phyloP scores from a whole-genome alignment of 2,329 filamentous ascomycete species.

The Pestalotiopsis sp. region DNA sequence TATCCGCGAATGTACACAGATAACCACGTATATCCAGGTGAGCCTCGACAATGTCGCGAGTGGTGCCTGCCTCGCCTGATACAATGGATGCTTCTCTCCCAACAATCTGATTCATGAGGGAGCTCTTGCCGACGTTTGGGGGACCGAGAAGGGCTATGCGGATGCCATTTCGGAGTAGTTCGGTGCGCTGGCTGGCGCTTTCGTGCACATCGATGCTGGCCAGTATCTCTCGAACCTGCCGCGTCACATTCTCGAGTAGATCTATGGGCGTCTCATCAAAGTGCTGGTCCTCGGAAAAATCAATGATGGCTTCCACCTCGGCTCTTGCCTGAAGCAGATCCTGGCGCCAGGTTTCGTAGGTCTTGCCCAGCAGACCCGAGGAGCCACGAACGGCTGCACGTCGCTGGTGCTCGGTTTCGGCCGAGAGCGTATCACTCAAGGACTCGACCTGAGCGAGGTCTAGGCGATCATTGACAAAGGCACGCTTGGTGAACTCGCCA shows the following conservation, averaged over 20 bases:
- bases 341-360: conserved; percentile 83
- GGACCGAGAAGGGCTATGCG: conserved; percentile 84
- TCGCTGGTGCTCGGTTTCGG: conserved; percentile 90
- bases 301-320: conserved; percentile 92
- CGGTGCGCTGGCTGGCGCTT: conserved; percentile 76
- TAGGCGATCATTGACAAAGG: conserved; percentile 84
- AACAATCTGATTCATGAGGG: conserved; percentile 85
- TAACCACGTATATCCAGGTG: conserved; percentile 88
- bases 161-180: conserved; percentile 84
- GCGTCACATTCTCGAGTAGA: conserved; percentile 70
- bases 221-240: conserved; percentile 64
- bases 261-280: conserved; percentile 84
- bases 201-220: conserved; percentile 70
- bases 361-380: conserved; percentile 68
- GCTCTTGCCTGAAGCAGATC: conserved; percentile 80
- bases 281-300: conserved; percentile 97
- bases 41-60: conserved; percentile 90
- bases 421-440: conserved; percentile 63
- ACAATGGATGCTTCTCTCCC: conserved; percentile 95
- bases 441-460: conserved; percentile 83
- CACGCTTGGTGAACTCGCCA: conserved; percentile 91
- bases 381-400: conserved; percentile 81
- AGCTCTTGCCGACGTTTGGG: conserved; percentile 95
- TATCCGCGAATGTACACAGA: conserved; percentile 93
- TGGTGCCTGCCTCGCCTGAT: conserved; percentile 89